Evolutionary conservation across 176 grass and related monocot genomes (phyloP).

Genomic region (Paspalum notatum): DNA sequence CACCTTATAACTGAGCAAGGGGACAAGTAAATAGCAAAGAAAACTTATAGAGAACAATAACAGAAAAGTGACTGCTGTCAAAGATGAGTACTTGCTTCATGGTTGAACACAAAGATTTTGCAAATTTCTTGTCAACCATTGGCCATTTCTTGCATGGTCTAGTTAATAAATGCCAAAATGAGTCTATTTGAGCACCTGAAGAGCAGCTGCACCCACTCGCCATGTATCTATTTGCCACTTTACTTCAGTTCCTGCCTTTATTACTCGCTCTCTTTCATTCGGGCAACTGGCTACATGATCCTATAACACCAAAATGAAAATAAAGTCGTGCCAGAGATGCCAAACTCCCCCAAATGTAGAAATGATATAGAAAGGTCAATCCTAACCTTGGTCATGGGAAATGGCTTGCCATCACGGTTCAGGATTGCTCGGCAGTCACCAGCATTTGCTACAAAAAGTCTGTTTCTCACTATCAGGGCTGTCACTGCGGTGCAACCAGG

Average conservation of each 20-base stretch:
- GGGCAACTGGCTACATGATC: slow-evolving; percentile 92
- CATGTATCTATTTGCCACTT: slow-evolving; percentile 98
- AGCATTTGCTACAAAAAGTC: slow-evolving; percentile 95
- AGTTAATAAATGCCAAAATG: neutral
- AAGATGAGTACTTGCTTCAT: neutral
- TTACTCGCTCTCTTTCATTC: slow-evolving; percentile 79
- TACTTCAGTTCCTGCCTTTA: slow-evolving; percentile 78
- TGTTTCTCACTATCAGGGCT: slow-evolving; percentile 77
- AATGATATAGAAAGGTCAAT: slow-evolving; percentile 22
- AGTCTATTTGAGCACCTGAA: slow-evolving; percentile 64
- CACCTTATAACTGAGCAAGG: neutral
- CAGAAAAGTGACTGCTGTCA: neutral
- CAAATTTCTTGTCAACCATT: neutral
- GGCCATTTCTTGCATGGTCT: neutral
- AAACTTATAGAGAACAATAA: neutral
- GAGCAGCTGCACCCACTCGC: slow-evolving; percentile 91
- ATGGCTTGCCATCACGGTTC: slow-evolving; percentile 70
- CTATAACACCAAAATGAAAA: slow-evolving; percentile 50
- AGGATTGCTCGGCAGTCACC: slow-evolving; percentile 95
- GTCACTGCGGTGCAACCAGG: slow-evolving; percentile 91
- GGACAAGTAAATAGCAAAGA: neutral
- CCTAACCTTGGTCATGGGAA: slow-evolving; percentile 79
- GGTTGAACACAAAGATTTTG: neutral
- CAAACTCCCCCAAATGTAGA: slow-evolving; percentile 15
- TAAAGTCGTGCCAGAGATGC: neutral